A percentile compares a stretch with the other conserved stretches of the same genome.
phyloP scores from a whole-genome alignment of 208 protist species.

The Trypanosoma avium region DNA sequence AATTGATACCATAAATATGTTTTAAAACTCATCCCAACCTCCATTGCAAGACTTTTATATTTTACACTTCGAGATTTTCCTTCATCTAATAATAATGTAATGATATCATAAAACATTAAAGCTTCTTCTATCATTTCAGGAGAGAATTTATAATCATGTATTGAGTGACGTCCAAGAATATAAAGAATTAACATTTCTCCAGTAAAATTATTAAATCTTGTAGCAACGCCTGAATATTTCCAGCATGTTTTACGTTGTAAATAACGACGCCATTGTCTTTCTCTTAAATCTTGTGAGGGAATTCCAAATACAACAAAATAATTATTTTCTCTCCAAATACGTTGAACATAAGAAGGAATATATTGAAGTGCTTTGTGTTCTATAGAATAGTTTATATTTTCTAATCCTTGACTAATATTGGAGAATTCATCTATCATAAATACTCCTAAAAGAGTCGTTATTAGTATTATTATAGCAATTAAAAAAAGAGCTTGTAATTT shows the following conservation, averaged over 20 bases:
- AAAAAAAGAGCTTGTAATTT: too few relatives aligned
- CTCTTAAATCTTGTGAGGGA: constrained; percentile 1
- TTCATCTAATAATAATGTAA: constrained; percentile 13
- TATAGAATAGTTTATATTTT: too few relatives aligned
- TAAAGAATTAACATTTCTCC: constrained; percentile 11
- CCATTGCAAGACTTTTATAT: neutral
- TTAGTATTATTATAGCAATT: too few relatives aligned
- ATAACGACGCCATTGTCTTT: neutral
- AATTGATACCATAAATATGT: constrained; percentile 10
- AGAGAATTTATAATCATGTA: constrained; percentile 5
- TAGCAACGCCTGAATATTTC: constrained; percentile 6
- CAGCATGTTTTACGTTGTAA: constrained; percentile 13
- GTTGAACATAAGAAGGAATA: too few relatives aligned
- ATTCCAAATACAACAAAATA: constrained; percentile 9
- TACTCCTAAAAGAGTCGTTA: too few relatives aligned
- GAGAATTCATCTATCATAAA: too few relatives aligned
- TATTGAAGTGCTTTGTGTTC: too few relatives aligned
- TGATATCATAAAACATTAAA: neutral
- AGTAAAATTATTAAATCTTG: constrained; percentile 5
- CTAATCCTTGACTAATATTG: too few relatives aligned
- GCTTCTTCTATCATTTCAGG: neutral
- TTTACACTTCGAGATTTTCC: constrained; percentile 1
- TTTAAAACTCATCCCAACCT: constrained; percentile 23
- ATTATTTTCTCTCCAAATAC: neutral
- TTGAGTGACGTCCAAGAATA: constrained; percentile 8